These are phyloP conservation scores for Cladosporium sp. DNA, from an alignment of 2,329 filamentous ascomycete species.

Conservation along the genomic window DNA sequence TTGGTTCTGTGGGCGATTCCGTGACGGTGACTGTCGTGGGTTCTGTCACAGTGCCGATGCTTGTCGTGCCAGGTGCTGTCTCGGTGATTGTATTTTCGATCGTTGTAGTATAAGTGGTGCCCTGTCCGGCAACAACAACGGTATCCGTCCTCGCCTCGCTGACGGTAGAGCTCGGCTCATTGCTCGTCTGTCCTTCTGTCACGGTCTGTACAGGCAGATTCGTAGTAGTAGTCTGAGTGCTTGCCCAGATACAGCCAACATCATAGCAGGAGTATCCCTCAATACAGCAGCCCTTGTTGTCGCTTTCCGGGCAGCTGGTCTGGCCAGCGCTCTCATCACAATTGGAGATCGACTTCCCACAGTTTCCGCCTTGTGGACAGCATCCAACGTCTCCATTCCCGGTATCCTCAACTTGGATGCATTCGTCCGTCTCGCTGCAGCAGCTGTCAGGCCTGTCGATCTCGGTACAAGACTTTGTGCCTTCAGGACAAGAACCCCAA, in stretches of 20 bases:
- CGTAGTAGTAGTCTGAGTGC: constrained; percentile 26
- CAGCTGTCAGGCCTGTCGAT: constrained; percentile 69
- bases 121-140: background rate
- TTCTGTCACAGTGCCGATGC: constrained; percentile 9
- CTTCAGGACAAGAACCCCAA: constrained; percentile 59
- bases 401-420: constrained; percentile 60
- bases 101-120: constrained; percentile 9
- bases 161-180: background rate
- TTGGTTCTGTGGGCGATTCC: background rate
- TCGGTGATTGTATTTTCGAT: constrained; percentile 7
- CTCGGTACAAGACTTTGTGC: constrained; percentile 59
- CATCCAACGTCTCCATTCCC: constrained; percentile 65
- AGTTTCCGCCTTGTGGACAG: constrained; percentile 63
- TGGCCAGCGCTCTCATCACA: constrained; percentile 58
- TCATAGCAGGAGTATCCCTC: constrained; percentile 66
- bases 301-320: constrained; percentile 58
- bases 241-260: constrained; percentile 59
- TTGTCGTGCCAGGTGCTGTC: constrained; percentile 10
- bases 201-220: constrained; percentile 18
- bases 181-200: constrained; percentile 14
- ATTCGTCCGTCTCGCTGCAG: constrained; percentile 63
- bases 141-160: background rate
- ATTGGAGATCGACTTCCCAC: constrained; percentile 58
- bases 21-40: constrained; percentile 14
- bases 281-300: constrained; percentile 74